Base-by-base conservation (phyloP, 768 basidiomycete genomes). In the Pleurotus platypus region DNA sequence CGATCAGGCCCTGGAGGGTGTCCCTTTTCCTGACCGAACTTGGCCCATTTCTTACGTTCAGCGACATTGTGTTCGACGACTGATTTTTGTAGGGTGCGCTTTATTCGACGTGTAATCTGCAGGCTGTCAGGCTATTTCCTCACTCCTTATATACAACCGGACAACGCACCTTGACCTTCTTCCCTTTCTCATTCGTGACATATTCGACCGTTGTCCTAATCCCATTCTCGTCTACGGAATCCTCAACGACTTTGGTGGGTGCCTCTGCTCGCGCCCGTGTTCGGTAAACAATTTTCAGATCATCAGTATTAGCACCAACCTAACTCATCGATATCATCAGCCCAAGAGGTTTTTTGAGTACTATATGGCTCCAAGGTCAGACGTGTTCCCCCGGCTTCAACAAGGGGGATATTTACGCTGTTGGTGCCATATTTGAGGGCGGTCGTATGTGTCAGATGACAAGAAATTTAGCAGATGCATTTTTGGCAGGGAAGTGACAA, bases 31-130 rank as follows among this genome's bases (percentile, higher is more conserved):
- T 83, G 79, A 3, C 97, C 97, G 66, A 99, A 99, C 70, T 96
- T 98, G 18, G 84, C 66, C 94, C 94, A 97, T 62, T 85, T 86
- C 71, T 95, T 90, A 49, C 96, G 85, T 69, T 96, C 94, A 0
- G 97, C 97, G 9, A 98, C 94, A 20, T 83, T 79, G 68, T 96
- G 95, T 59, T 94, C 91, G n/a, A 98, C 97, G 38, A 93, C 80
- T 7, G 90, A 87, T 69, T 93, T 95, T 67, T 94, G 90, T 12
- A 97, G 79, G 1, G 86, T 87, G 26, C 94, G 84, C 71, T 88
- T 90, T 67, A 89, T 94, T 63, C 85, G 86, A 59, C 92, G 84
- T 15, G 90, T 97, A 57, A 94, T 86, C 93, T 95, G 49, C 39
- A 9, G 20, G n/a, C 56, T 20, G 53, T 46, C 16, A 38, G 5